Evolutionary conservation across 179 eudicot species (phyloP).

Genomic region (Dionaea muscipula): DNA sequence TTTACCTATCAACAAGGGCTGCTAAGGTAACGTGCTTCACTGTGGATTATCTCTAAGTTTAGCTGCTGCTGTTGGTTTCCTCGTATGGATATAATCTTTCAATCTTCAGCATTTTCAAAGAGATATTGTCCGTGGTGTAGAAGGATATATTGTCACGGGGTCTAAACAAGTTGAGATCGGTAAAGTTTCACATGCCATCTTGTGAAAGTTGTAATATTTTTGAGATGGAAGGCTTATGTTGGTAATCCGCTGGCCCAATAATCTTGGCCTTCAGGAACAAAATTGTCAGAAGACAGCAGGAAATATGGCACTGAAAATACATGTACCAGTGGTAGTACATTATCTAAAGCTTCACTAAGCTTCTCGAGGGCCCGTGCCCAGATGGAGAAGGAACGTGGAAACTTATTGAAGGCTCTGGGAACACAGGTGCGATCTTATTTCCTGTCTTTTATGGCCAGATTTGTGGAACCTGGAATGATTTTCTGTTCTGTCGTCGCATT

Average conservation of each 20-base stretch:
- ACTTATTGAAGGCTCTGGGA: slow-evolving; percentile 62
- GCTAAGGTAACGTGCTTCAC: slow-evolving; percentile 51
- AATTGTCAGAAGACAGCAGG: slow-evolving; percentile 80
- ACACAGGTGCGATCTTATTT: slow-evolving; percentile 54
- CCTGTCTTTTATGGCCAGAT: too few relatives aligned
- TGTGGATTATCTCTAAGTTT: not conserved
- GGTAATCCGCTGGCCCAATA: not conserved
- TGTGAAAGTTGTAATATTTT: slow-evolving; percentile 6
- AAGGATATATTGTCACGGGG: slow-evolving; percentile 87
- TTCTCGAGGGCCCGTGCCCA: slow-evolving; percentile 65
- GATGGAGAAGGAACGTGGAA: slow-evolving; percentile 77
- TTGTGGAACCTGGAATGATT: too few relatives aligned
- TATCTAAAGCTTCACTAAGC: slow-evolving; percentile 65
- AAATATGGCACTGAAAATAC: slow-evolving; percentile 86
- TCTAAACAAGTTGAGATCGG: slow-evolving; percentile 96
- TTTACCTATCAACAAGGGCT: slow-evolving; percentile 83
- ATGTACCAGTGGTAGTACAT: slow-evolving; percentile 56
- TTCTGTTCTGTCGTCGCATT: too few relatives aligned
- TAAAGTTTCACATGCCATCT: slow-evolving; percentile 15
- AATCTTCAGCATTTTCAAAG: slow-evolving; percentile 83
- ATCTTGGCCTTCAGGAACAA: slow-evolving; percentile 41
- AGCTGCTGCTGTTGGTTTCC: not conserved
- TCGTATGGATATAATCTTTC: slow-evolving; percentile 7
- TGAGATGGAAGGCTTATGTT: not conserved
- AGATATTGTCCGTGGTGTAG: slow-evolving; percentile 88